Evolutionary conservation across 345 rosid genomes (phyloP).

Genomic region (Euphorbia tirucalli): DNA sequence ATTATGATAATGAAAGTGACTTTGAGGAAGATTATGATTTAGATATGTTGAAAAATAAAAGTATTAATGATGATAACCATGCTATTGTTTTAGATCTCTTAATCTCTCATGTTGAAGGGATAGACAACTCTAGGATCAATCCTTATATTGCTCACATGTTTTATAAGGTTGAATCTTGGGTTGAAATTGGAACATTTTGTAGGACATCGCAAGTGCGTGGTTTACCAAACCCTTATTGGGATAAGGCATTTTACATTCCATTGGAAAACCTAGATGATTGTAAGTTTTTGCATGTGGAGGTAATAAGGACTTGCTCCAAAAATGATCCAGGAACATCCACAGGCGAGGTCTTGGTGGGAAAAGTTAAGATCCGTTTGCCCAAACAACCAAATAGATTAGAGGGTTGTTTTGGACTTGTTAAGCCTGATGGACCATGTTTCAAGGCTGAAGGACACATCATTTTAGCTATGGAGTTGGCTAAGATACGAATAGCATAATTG

Average conservation of each 20-base stretch:
- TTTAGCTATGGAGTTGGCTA: slow-evolving; percentile 2
- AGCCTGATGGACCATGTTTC: neutral
- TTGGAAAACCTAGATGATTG: neutral
- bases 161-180: slow-evolving; percentile 9
- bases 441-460: slow-evolving; percentile 9
- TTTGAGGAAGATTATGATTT: neutral
- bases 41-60: neutral
- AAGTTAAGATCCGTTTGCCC: slow-evolving; percentile 10
- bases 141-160: neutral
- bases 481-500: neutral
- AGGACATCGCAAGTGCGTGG: neutral
- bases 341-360: slow-evolving; percentile 11
- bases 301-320: neutral
- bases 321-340: slow-evolving; percentile 18
- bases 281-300: slow-evolving; percentile 15
- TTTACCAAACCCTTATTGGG: slow-evolving; percentile 12
- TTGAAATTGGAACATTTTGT: neutral
- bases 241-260: neutral
- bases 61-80: neutral
- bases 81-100: neutral
- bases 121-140: neutral
- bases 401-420: slow-evolving; percentile 9
- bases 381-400: neutral
- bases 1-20: neutral
- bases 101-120: slow-evolving; percentile 11